A percentile compares a stretch with the other conserved stretches of the same genome.
Evolutionary conservation across 768 basidiomycete species (phyloP).

Genomic region (Suillus brevipes): DNA sequence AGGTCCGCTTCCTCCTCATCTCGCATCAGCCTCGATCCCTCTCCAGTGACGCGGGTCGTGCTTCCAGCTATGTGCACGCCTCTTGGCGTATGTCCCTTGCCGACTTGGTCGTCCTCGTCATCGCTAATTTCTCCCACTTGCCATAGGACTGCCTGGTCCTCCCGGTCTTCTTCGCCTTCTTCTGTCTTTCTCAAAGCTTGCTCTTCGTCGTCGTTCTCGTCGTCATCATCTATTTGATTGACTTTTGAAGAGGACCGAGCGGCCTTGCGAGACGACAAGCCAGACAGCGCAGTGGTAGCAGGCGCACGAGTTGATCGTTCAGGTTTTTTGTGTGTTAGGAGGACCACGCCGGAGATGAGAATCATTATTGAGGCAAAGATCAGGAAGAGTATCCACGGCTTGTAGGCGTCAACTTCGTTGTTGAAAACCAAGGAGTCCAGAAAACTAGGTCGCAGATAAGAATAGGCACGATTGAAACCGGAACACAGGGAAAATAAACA

Average conservation of each 20-base stretch:
- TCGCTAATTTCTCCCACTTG: constrained; percentile 73
- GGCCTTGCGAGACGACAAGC: constrained; percentile 17
- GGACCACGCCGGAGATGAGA: constrained; percentile 89
- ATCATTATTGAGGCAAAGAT: constrained; percentile 86
- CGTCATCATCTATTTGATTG: constrained; percentile 12
- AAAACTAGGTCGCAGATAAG: constrained; percentile 39
- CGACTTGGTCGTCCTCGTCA: constrained; percentile 54
- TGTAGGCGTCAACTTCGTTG: constrained; percentile 81
- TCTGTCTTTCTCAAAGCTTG: constrained; percentile 36
- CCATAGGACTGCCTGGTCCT: constrained; percentile 50
- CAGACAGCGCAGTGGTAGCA: constrained; percentile 29
- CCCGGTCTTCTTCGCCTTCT: constrained; percentile 34
- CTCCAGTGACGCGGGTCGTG: constrained; percentile 30
- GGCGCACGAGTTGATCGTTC: constrained; percentile 40
- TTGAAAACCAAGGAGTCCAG: constrained; percentile 77
- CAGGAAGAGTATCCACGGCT: constrained; percentile 85
- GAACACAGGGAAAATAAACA: constrained; percentile 20
- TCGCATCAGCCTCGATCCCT: constrained; percentile 45
- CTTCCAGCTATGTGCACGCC: constrained; percentile 17
- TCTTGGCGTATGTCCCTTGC: constrained; percentile 28
- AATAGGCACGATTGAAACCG: constrained; percentile 9
- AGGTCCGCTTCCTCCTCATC: constrained; percentile 35
- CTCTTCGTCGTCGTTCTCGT: constrained; percentile 39
- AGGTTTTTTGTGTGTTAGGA: constrained; percentile 90
- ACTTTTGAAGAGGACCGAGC: constrained; percentile 26